Base-by-base conservation (phyloP, 805 yeast species). In the Candida montana region DNA sequence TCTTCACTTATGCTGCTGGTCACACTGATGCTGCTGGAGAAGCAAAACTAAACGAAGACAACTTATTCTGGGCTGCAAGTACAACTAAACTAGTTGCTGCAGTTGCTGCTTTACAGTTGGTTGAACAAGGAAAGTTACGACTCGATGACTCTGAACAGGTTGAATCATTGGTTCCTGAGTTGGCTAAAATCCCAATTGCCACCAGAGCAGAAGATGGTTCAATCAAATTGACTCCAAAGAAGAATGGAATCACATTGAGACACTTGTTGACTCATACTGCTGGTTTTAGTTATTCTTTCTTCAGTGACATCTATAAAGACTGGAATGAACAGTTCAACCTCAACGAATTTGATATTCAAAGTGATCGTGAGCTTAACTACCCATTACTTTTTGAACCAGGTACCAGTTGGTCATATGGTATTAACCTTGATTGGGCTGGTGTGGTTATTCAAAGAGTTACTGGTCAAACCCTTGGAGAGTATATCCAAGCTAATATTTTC, bases 341-440 rank as follows among this genome's bases (percentile, higher is more conserved):
- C 29, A 51, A 54, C 35, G 52, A 47, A n/a, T 47, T 54, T 27
- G 37, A 51, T 26, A 33, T 40, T 7, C 11, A 35, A 1, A 37
- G 37, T n/a, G 45, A 35, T 20, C 33, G 49, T 18, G 52, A 51
- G 21, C 32, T 50, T 2, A 46, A 38, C 16, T 47, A 39, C 26
- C 65, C 67, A 1, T 50, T 65, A 17, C 21, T 55, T 10, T 61
- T 58, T 36, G 67, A 66, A 36, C 72, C 71, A 2, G 71, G 71
- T 13, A 49, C 61, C 2, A 41, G 47, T 13, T 67, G 67, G 67
- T 23, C 44, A 11, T 67, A 67, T 45, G 68, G 71, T 29, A 45
- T 50, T 12, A 51, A 51, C 27, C 53, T 65, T 15, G 71, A 67
- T 42, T 63, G 68, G 69, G 66, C 61, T 1, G 69, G 71, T 4